Conservation (phyloP, 176 grass and related monocot species). For the Sorghum bicolor region DNA sequence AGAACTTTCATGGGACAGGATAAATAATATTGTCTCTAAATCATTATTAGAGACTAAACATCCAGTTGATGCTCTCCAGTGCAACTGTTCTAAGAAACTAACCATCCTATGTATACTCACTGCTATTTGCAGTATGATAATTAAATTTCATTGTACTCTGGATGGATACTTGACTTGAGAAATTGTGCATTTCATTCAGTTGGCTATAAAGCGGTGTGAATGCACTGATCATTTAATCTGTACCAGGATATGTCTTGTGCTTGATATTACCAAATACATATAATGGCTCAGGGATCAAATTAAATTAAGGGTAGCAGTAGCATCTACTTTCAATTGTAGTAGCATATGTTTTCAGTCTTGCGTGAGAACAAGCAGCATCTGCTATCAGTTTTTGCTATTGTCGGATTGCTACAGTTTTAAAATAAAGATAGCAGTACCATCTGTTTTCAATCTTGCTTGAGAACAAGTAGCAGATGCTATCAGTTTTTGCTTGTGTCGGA, state of each 20-base stretch:
- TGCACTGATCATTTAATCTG: neutral
- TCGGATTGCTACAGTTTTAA: too few relatives aligned
- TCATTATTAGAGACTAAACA: neutral
- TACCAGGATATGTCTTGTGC: conserved; percentile 6
- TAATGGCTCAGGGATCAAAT: too few relatives aligned
- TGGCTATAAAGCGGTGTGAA: neutral
- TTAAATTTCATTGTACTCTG: neutral
- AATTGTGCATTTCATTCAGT: neutral
- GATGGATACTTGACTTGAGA: neutral
- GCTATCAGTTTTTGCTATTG: too few relatives aligned
- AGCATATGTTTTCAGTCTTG: too few relatives aligned
- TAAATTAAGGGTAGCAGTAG: too few relatives aligned
- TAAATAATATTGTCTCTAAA: neutral
- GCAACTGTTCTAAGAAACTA: neutral
- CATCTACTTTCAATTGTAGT: too few relatives aligned
- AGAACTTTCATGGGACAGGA: neutral
- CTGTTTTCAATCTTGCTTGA: too few relatives aligned
- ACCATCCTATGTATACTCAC: neutral
- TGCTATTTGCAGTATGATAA: neutral
- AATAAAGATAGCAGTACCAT: too few relatives aligned
- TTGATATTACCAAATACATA: neutral
- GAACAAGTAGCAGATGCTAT: too few relatives aligned
- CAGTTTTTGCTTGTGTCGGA: too few relatives aligned
- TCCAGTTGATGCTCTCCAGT: neutral
- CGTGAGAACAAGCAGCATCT: too few relatives aligned